phyloP scores from a whole-genome alignment of 176 grass and related monocot species.

The Microstegium vimineum region DNA sequence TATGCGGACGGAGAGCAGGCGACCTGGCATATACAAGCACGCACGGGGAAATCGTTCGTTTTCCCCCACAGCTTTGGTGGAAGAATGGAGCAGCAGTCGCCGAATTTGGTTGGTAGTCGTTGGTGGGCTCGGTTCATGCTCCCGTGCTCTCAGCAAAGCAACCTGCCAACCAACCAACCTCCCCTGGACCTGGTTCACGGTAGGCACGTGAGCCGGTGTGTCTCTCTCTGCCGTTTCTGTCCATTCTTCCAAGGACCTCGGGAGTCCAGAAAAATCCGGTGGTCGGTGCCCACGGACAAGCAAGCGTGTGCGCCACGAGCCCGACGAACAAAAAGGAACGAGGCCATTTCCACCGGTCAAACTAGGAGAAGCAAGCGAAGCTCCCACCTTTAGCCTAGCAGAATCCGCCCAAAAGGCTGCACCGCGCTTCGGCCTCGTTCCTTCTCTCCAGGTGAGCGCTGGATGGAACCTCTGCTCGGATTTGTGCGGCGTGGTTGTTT shows the following conservation, averaged over 20 bases:
- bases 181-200: conserved; percentile 2
- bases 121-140: conserved; percentile 5
- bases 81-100: background rate
- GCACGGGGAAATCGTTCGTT: background rate
- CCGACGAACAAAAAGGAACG: conserved; percentile 3
- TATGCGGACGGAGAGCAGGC: background rate
- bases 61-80: background rate
- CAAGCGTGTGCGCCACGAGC: background rate
- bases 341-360: conserved; percentile 12
- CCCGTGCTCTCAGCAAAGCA: background rate
- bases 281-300: conserved; percentile 26
- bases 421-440: background rate
- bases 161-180: background rate
- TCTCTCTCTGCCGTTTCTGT: no score
- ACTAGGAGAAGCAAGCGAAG: background rate
- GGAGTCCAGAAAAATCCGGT: conserved; percentile 26
- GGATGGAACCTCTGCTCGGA: background rate
- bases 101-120: background rate
- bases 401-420: no score
- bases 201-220: background rate
- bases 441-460: background rate
- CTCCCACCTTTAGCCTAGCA: background rate
- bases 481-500: conserved; percentile 2
- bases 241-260: conserved; percentile 1
- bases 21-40: background rate